Conservation (phyloP, 1,284 basidiomycete species). For the Ganoderma multipileum region DNA sequence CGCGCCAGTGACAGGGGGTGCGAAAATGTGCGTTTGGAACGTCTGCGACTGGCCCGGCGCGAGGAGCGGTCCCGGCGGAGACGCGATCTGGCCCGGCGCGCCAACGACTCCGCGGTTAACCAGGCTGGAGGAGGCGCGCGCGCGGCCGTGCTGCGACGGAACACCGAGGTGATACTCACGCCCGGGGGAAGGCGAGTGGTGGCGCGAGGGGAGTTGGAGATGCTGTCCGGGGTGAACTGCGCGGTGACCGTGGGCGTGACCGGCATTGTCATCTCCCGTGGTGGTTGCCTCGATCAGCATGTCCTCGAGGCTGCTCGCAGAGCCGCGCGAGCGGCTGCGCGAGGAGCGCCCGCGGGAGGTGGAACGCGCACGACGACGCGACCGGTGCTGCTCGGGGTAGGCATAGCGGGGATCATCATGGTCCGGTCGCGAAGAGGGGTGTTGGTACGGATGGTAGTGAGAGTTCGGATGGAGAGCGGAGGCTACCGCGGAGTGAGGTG, state of each 20-base stretch:
- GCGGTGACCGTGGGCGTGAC: conserved; percentile 27
- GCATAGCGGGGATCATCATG: conserved; percentile 35
- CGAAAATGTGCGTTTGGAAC: conserved; percentile 72
- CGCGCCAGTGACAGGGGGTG: conserved; percentile 71
- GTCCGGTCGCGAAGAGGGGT: conserved; percentile 29
- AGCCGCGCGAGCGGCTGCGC: conserved; percentile 41
- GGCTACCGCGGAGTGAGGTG: conserved; percentile 22
- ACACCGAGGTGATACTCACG: conserved; percentile 35
- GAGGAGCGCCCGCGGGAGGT: conserved; percentile 37
- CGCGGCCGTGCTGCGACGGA: conserved; percentile 28
- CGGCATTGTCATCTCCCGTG: conserved; percentile 41
- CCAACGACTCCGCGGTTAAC: conserved; percentile 12
- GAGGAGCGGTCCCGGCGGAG: conserved; percentile 40
- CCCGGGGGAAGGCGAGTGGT: conserved; percentile 35
- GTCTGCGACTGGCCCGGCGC: conserved; percentile 50
- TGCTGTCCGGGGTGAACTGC: conserved; percentile 34
- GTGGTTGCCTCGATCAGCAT: conserved; percentile 63
- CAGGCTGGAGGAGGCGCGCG: conserved; percentile 31
- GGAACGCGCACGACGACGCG: conserved; percentile 33
- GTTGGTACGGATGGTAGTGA: conserved; percentile 26
- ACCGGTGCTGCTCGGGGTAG: conserved; percentile 28
- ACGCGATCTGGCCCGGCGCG: conserved; percentile 19
- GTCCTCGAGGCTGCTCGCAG: conserved; percentile 57
- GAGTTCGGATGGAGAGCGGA: conserved; percentile 32
- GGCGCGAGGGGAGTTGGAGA: conserved; percentile 34